Evolutionary conservation across 805 yeast species (phyloP).

Genomic region (Suhomyces emberorum): DNA sequence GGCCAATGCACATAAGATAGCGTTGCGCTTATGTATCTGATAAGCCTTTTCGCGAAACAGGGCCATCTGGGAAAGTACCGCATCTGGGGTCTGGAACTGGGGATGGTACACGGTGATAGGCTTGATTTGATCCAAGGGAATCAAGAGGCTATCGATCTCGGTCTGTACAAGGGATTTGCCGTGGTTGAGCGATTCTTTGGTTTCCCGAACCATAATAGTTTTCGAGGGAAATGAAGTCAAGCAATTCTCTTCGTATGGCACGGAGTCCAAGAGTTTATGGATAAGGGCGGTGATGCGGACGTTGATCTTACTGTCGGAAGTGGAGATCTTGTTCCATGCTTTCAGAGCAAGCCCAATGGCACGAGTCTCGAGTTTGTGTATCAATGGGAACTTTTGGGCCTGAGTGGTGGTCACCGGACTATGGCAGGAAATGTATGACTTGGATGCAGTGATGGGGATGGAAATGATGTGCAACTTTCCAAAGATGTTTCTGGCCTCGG

Average conservation of each 20-base stretch:
- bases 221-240: conserved; percentile 74
- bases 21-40: conserved; percentile 53
- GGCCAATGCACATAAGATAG: conserved; percentile 51
- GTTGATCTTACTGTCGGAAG: conserved; percentile 56
- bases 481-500: not conserved
- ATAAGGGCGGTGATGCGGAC: conserved; percentile 54
- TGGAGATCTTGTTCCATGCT: conserved; percentile 61
- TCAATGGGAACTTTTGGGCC: conserved; percentile 24
- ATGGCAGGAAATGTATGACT: conserved; percentile 66
- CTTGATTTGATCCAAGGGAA: conserved; percentile 28
- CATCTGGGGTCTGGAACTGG: conserved; percentile 27
- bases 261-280: conserved; percentile 51
- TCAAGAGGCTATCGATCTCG: conserved; percentile 23
- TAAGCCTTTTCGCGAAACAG: conserved; percentile 43
- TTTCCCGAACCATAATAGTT: conserved; percentile 50
- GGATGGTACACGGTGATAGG: conserved; percentile 43
- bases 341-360: conserved; percentile 48
- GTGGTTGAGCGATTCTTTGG: conserved; percentile 12
- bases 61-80: conserved; percentile 38
- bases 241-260: conserved; percentile 80
- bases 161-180: conserved; percentile 19
- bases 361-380: conserved; percentile 45
- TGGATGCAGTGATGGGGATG: conserved; percentile 64
- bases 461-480: conserved; percentile 54
- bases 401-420: conserved; percentile 29